phyloP scores from a whole-genome alignment of 495 filamentous ascomycete species.

The Jackrogersella minutella region DNA sequence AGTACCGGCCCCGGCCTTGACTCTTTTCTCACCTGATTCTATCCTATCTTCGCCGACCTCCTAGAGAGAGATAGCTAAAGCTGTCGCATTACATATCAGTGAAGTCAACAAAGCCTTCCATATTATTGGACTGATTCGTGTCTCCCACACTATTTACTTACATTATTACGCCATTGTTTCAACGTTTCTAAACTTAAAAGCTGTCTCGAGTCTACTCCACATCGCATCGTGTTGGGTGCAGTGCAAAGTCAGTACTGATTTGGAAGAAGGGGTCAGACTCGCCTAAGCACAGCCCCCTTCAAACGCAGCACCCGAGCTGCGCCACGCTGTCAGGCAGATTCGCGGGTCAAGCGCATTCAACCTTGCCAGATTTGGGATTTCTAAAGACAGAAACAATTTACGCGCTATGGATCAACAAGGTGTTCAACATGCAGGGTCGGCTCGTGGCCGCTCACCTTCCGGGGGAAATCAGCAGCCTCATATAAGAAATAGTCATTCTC shows the following conservation, averaged over 20 bases:
- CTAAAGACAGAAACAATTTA: constrained; percentile 48
- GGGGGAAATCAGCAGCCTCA: constrained; percentile 55
- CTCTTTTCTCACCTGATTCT: constrained; percentile 13
- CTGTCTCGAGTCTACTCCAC: constrained; percentile 22
- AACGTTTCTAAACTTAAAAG: constrained; percentile 11
- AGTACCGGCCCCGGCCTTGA: constrained; percentile 8
- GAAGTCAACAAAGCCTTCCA: constrained; percentile 1
- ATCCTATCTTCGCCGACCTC: background rate
- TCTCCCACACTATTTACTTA: background rate
- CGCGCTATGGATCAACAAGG: constrained; percentile 57
- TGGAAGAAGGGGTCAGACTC: constrained; percentile 36
- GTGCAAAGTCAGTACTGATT: constrained; percentile 25
- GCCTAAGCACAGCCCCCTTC: constrained; percentile 44
- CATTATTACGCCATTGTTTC: background rate
- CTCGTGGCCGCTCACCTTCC: constrained; percentile 58
- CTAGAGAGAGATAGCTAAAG: background rate
- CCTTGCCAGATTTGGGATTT: constrained; percentile 43
- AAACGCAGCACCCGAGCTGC: constrained; percentile 39
- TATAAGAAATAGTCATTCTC: constrained; percentile 61
- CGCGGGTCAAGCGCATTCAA: constrained; percentile 37
- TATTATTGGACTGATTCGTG: constrained; percentile 2
- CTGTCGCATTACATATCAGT: background rate
- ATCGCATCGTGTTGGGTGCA: constrained; percentile 21
- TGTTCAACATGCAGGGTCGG: constrained; percentile 45
- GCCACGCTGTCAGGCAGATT: constrained; percentile 47